Conservation (phyloP, 2,329 filamentous ascomycete species). For the Colletotrichum viniferum region DNA sequence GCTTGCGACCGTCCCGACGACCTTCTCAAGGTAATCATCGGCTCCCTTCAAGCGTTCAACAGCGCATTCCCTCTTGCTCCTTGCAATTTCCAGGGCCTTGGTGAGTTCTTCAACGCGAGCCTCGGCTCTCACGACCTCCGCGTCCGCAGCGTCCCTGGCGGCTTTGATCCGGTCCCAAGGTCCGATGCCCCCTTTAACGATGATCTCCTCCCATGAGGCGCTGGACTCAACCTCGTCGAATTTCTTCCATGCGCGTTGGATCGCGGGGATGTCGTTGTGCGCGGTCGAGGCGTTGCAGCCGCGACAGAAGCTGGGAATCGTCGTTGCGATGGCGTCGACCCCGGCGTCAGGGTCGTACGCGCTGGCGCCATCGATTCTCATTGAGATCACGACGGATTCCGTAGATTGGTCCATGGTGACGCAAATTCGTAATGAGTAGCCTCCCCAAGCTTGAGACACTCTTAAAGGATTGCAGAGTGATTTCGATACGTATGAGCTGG, state of each 20-base stretch:
- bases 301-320: not conserved
- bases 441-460: not conserved
- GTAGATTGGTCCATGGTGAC: fast-evolving
- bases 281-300: not conserved
- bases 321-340: not conserved
- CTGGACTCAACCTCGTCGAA: not conserved
- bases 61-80: not conserved
- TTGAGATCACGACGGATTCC: not conserved
- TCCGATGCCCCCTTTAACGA: not conserved
- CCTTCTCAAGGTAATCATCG: not conserved
- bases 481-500: not conserved
- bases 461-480: not conserved
- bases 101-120: not conserved
- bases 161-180: not conserved
- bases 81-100: not conserved
- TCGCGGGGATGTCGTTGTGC: not conserved
- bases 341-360: not conserved
- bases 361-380: not conserved
- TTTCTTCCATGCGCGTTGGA: not conserved
- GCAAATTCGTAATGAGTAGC: fast-evolving
- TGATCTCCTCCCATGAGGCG: not conserved
- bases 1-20: not conserved
- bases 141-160: not conserved
- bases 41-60: not conserved
- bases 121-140: not conserved